Conservation (phyloP, 495 filamentous ascomycete species). For the Penicillium longicatenatum region DNA sequence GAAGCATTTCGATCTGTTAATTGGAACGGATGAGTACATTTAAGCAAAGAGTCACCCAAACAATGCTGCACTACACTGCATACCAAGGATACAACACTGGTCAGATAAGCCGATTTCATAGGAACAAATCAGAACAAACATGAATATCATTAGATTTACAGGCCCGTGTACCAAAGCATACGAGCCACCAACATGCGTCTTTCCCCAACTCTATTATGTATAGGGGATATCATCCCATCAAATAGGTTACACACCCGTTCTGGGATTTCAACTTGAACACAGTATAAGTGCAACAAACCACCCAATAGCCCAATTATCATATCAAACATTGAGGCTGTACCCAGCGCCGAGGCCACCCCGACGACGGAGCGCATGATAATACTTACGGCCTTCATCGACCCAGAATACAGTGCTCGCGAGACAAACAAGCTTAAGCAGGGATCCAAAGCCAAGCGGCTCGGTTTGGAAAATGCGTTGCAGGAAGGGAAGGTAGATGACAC, state of each 20-base stretch:
- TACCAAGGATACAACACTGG: too few species aligned
- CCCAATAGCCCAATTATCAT: constrained; percentile 2
- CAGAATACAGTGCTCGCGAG: constrained; percentile 90
- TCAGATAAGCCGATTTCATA: background rate
- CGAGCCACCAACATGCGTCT: background rate
- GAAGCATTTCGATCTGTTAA: too few species aligned
- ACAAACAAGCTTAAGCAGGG: constrained; percentile 68
- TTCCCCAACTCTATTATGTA: constrained; percentile 25
- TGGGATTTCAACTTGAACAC: background rate
- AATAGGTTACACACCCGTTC: constrained; percentile 20
- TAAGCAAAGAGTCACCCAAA: too few species aligned
- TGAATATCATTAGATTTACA: constrained; percentile 5
- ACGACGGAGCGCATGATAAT: constrained; percentile 37
- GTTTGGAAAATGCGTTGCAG: constrained; percentile 95
- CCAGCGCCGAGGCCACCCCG: constrained; percentile 39
- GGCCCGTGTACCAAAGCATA: background rate
- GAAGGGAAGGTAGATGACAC: constrained; percentile 92
- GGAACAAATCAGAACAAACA: background rate
- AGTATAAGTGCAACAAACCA: constrained; percentile 1
- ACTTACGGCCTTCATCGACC: constrained; percentile 91
- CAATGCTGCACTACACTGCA: background rate
- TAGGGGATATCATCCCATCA: constrained; percentile 23
- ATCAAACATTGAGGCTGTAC: constrained; percentile 49
- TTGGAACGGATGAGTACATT: too few species aligned
- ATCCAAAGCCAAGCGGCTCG: constrained; percentile 72